Evolutionary conservation across 2,329 filamentous ascomycete genomes (phyloP), one percentile per base, ranked within the genome.

Genomic region (Dothiorella sarmentorum): DNA sequence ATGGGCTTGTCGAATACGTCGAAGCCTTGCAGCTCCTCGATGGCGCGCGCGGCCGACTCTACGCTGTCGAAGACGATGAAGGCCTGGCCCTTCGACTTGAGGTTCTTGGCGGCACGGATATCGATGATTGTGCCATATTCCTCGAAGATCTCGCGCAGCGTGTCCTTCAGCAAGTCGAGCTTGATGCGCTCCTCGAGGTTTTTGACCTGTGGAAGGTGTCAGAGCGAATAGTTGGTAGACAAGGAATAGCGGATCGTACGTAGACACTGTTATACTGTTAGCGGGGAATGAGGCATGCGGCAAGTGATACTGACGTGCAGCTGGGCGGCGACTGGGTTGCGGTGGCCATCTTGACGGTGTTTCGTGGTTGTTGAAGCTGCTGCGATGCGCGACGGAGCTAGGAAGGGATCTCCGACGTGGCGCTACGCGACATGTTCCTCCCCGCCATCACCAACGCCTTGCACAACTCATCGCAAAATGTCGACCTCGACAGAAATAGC

Each of bases 141-240:
- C 63, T 86, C 86, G 76, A 97, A 97, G 68, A 97, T 82, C 63
- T 87, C 85, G 20, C 76, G 78, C 15, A 99, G 81, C 0, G 89
- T 83, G 64, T 88, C 83, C 64, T 87, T 89, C 56, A 97, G 80
- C 9, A 84, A 76, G 31, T 91, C 87, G 60, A 90, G 81, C 73
- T 96, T 96, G 74, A 96, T 86, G 70, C 89, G 86, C 80, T 97
- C 94, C 76, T 97, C 90, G 60, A 99, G 85, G 72, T 97, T 97
- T 68, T 88, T 89, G 63, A 84, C 78, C 57, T 59, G 57, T 31
- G 22, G 20, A 20, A 29, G 20, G 10, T 43, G 35, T 59, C 43
- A 59, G 57, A 43, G 11, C 9, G 22, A 7, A 20, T 9, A 2
- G 22, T 17, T 11, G 9, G 3, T 55, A 37, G 13, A 9, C 22